Conservation (phyloP, 306 rosid species). For the Amphicarpaea edgeworthii region DNA sequence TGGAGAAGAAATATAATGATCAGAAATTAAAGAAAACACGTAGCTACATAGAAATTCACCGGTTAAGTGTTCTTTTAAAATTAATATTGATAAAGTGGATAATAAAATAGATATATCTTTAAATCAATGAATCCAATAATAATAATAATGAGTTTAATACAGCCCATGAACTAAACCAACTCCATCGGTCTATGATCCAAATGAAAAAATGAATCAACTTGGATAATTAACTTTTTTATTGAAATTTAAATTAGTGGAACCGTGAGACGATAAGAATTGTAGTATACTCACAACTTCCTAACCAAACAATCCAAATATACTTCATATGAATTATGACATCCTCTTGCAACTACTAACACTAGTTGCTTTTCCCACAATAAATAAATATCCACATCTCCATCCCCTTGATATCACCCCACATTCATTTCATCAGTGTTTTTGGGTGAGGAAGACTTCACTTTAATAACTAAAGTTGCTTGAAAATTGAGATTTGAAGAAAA, state of each 20-base stretch:
- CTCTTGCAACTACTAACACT: constrained; percentile 1
- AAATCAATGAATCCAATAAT: too few relatives aligned
- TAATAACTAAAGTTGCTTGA: constrained; percentile 28
- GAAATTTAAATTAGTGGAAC: neutral
- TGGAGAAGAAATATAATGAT: too few relatives aligned
- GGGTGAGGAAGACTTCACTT: constrained; percentile 37
- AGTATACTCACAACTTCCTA: neutral
- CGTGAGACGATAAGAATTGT: neutral
- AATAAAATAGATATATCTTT: too few relatives aligned
- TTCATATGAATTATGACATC: neutral
- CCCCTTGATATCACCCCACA: constrained; percentile 25
- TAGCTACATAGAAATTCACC: too few relatives aligned
- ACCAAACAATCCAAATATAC: constrained; percentile 25
- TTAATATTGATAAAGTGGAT: too few relatives aligned
- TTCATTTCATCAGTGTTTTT: constrained; percentile 27
- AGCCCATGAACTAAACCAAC: too few relatives aligned
- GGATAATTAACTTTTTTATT: too few relatives aligned
- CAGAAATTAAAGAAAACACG: too few relatives aligned
- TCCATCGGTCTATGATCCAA: too few relatives aligned
- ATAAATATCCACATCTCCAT: constrained; percentile 30
- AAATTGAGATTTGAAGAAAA: constrained; percentile 24
- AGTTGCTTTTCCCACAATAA: constrained; percentile 23
- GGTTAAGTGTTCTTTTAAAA: too few relatives aligned
- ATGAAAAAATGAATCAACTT: too few relatives aligned
- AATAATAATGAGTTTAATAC: too few relatives aligned